phyloP scores from a whole-genome alignment of 2,329 filamentous ascomycete genomes.

The Colletotrichum falcatum region DNA sequence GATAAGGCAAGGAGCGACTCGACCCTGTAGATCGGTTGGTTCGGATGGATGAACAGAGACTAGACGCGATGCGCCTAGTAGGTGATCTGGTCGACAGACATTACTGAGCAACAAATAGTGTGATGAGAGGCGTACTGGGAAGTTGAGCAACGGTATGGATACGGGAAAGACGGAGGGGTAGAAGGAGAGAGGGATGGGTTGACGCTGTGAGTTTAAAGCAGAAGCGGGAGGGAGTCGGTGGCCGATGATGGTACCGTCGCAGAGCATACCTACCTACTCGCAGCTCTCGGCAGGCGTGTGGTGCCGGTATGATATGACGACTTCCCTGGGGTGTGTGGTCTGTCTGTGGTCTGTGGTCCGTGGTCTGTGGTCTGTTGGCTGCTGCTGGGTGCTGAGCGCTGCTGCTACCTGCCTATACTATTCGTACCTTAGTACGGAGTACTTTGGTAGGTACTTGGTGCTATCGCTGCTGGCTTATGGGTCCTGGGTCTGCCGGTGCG shows the following conservation, averaged over 20 bases:
- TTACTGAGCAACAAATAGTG: conserved; percentile 31
- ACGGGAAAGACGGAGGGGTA: conserved; percentile 11
- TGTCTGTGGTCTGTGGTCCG: conserved; percentile 22
- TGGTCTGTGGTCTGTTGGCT: conserved; percentile 25
- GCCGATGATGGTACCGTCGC: conserved; percentile 20
- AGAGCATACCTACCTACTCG: not conserved
- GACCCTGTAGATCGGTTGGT: conserved; percentile 39
- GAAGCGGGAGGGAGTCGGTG: conserved; percentile 25
- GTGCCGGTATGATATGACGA: conserved; percentile 33
- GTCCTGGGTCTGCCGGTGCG: conserved; percentile 13
- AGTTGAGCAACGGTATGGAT: not conserved
- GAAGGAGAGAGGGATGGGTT: conserved; percentile 26
- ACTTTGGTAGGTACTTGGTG: not conserved
- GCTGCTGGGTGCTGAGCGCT: conserved; percentile 18
- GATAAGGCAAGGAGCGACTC: conserved; percentile 38
- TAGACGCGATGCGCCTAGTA: conserved; percentile 43
- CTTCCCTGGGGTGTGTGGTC: conserved; percentile 21
- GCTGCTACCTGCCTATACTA: too few species aligned
- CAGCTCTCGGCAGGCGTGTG: conserved; percentile 38
- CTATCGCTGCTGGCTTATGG: conserved; percentile 7
- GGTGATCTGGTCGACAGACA: conserved; percentile 41
- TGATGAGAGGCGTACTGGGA: conserved; percentile 20
- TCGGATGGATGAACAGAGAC: conserved; percentile 35
- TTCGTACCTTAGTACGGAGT: too few species aligned
- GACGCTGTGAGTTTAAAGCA: conserved; percentile 37